These are phyloP conservation scores for Thielaviopsis euricoi DNA, from an alignment of 2,329 filamentous ascomycete genomes.

Conservation along the genomic window DNA sequence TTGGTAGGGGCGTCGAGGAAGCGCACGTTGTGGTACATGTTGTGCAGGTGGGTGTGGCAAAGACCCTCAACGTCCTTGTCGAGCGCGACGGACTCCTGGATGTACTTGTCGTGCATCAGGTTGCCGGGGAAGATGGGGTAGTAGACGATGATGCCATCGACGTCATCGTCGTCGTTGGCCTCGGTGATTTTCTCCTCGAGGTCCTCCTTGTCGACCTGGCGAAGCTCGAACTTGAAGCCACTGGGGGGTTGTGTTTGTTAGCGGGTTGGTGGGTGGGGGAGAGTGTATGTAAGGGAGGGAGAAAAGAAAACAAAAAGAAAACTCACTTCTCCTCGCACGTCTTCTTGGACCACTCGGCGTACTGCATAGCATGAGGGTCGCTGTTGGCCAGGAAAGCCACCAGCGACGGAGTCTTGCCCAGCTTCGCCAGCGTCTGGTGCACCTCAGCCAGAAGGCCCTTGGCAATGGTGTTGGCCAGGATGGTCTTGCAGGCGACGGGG, in stretches of 20 bases:
- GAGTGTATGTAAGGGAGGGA: no score
- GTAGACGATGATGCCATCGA: conserved; percentile 93
- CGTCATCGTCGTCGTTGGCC: conserved; percentile 60
- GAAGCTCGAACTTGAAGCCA: conserved; percentile 79
- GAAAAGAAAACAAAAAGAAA: background rate
- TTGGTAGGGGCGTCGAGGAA: conserved; percentile 70
- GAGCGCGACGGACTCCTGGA: conserved; percentile 84
- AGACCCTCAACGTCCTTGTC: conserved; percentile 92
- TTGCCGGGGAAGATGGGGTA: conserved; percentile 83
- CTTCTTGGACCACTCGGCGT: conserved; percentile 95
- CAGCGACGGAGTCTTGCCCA: conserved; percentile 60
- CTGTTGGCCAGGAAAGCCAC: conserved; percentile 85
- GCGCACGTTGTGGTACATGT: conserved; percentile 98
- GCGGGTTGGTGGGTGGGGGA: no score
- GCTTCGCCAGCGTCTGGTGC: conserved; percentile 52
- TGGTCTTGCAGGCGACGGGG: conserved; percentile 63
- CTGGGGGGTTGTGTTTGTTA: conserved; percentile 32
- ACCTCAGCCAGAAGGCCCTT: conserved; percentile 69
- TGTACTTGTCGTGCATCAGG: conserved; percentile 77
- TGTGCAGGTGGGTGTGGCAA: conserved; percentile 86
- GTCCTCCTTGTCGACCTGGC: conserved; percentile 66
- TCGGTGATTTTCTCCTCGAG: conserved; percentile 78
- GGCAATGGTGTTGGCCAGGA: conserved; percentile 75
- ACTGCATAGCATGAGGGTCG: conserved; percentile 81
- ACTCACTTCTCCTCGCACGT: conserved; percentile 90